A percentile compares a stretch with the other conserved stretches of the same genome.
phyloP scores from a whole-genome alignment of 495 filamentous ascomycete genomes.

The Evansstolkia leycettana region DNA sequence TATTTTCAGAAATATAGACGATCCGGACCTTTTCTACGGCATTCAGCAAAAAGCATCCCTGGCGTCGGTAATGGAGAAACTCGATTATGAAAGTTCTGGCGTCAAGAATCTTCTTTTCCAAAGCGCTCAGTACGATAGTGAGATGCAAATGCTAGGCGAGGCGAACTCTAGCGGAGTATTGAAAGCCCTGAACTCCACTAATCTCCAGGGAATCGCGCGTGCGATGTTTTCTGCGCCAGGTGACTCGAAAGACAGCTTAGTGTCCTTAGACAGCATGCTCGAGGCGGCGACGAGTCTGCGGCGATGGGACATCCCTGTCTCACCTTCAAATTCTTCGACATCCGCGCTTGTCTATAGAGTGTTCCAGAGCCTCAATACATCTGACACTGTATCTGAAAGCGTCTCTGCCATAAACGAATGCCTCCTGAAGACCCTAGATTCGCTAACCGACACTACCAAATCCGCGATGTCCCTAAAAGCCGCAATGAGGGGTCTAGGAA shows the following conservation, averaged over 20 bases:
- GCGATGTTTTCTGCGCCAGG: constrained; percentile 25
- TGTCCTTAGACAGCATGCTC: constrained; percentile 56
- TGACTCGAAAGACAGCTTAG: constrained; percentile 14
- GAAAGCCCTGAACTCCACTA: constrained; percentile 32
- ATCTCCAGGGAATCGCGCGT: constrained; percentile 35
- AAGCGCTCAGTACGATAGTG: constrained; percentile 82
- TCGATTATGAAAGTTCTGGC: constrained; percentile 88
- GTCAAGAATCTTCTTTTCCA: constrained; percentile 82
- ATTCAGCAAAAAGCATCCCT: constrained; percentile 67
- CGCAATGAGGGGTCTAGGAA: constrained; percentile 58
- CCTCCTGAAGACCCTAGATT: constrained; percentile 49
- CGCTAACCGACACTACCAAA: constrained; percentile 40
- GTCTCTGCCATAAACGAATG: constrained; percentile 44
- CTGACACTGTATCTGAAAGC: constrained; percentile 39
- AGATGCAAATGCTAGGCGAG: constrained; percentile 47
- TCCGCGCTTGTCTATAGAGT: constrained; percentile 62
- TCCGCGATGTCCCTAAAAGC: constrained; percentile 48
- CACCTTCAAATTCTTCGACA: constrained; percentile 44
- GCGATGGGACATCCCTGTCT: constrained; percentile 83
- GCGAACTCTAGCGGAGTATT: constrained; percentile 30
- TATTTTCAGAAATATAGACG: constrained; percentile 84
- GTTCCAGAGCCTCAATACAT: constrained; percentile 67
- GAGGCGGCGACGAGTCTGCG: constrained; percentile 76
- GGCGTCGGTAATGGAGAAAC: constrained; percentile 58
- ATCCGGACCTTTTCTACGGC: constrained; percentile 95